Evolutionary conservation across 805 yeast species (phyloP).

Genomic region (Debaryomyces prosopidis): DNA sequence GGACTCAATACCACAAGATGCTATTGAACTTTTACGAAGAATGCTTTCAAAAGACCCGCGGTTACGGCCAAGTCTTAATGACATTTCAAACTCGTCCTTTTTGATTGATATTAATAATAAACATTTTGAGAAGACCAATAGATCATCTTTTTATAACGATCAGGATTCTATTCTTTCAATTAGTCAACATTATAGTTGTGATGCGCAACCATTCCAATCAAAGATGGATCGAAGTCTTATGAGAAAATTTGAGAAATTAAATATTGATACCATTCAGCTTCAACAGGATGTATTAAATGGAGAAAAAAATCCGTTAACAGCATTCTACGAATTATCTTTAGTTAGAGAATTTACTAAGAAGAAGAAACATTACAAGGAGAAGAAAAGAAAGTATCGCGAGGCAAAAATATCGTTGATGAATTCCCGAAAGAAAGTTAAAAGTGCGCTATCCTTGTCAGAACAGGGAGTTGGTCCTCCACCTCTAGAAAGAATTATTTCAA

Average conservation of each 20-base stretch:
- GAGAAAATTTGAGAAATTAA: conserved; percentile 56
- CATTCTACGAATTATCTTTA: conserved; percentile 68
- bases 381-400: conserved; percentile 31
- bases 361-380: conserved; percentile 28
- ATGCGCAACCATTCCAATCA: conserved; percentile 49
- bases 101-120: conserved; percentile 32
- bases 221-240: conserved; percentile 63
- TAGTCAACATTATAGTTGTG: conserved; percentile 35
- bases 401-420: conserved; percentile 31
- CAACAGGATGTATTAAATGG: conserved; percentile 56
- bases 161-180: conserved; percentile 39
- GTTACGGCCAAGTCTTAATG: conserved; percentile 52
- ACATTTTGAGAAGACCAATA: conserved; percentile 17
- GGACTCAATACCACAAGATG: conserved; percentile 48
- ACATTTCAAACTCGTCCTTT: conserved; percentile 37
- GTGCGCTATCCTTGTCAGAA: conserved; percentile 37
- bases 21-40: conserved; percentile 48
- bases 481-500: conserved; percentile 36
- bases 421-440: conserved; percentile 35
- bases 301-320: conserved; percentile 71
- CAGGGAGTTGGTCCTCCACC: conserved; percentile 31
- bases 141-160: conserved; percentile 22
- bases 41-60: conserved; percentile 68
- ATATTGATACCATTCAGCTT: conserved; percentile 63
- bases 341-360: conserved; percentile 49